Evolutionary conservation across 2,329 filamentous ascomycete genomes (phyloP), one percentile per base, ranked within the genome.

Genomic region (Malbranchea cinnamomea): DNA sequence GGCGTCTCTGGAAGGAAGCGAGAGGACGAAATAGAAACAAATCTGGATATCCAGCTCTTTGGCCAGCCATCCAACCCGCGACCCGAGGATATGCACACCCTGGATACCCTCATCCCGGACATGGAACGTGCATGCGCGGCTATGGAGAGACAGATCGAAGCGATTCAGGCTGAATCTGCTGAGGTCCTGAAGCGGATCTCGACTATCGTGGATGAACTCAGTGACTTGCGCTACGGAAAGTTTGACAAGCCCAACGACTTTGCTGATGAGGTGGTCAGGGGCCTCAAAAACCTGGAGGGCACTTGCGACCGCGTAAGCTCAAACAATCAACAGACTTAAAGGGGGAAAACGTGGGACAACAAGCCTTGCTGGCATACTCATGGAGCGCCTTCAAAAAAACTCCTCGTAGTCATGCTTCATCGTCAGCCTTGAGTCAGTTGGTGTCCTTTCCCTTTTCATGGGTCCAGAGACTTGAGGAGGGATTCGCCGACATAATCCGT

Each of bases 211-310:
- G 77, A 77, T 18, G 71, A 69, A 27, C 59, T 93, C 49, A 91
- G 82, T 52, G 81, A 91, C 53, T 62, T 92, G 32, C 73, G 80
- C 26, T 87, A 89, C 45, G 83, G 84, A 21, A 74, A 74, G 32
- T 67, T 89, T 34, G 53, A 56, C 22, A 65, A 69, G 20, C 78
- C 79, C 38, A 52, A 63, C 13, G 63, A 71, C 35, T 55, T 85
- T 18, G 63, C 63, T 15, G 65, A 71, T 26, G 75, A 84, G 40
- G 68, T 82, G 17, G 57, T 83, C 11, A 68, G 75, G 26, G 75
- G 75, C 4, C 57, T 89, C 20, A 59, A 63, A 37, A 64, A 67
- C 37, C 59, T 83, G 19, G 71, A 79, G 48, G 62, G 71, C 37
- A 63, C 67, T 14, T 84, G 78, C 50, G 63, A 68, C 31, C 41